A percentile compares a stretch with the other conserved stretches of the same genome.
Evolutionary conservation across 2,329 filamentous ascomycete species (phyloP).

Genomic region (Beauveria sp.): DNA sequence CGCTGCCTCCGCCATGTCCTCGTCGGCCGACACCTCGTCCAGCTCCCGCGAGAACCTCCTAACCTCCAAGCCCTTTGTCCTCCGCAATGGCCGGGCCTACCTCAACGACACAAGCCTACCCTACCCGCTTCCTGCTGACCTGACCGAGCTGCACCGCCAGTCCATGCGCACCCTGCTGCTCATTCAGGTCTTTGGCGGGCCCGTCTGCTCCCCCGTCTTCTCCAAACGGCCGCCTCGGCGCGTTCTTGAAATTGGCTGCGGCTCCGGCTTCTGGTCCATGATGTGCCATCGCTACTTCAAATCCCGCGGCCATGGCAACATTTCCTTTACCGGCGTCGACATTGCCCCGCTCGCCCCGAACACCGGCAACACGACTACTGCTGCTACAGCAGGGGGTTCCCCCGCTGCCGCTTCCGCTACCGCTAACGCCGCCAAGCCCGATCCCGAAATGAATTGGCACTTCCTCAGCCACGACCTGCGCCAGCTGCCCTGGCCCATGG

Average conservation of each 20-base stretch:
- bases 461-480: constrained; percentile 86
- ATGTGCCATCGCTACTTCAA: constrained; percentile 77
- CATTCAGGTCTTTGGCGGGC: constrained; percentile 72
- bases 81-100: constrained; percentile 75
- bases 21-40: constrained; percentile 34
- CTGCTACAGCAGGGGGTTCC: constrained; percentile 18
- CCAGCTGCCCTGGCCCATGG: constrained; percentile 66
- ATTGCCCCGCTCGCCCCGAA: constrained; percentile 59
- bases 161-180: constrained; percentile 75
- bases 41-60: constrained; percentile 34
- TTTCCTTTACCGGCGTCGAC: constrained; percentile 77
- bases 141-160: constrained; percentile 81
- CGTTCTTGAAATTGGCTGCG: constrained; percentile 82
- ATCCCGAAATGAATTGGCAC: constrained; percentile 74
- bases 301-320: constrained; percentile 56
- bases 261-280: constrained; percentile 82
- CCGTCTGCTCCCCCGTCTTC: constrained; percentile 65
- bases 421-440: constrained; percentile 37
- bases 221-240: constrained; percentile 61
- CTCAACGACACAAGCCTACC: constrained; percentile 62
- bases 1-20: constrained; percentile 31
- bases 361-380: constrained; percentile 26
- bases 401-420: constrained; percentile 21
- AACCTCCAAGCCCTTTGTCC: constrained; percentile 50
- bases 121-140: constrained; percentile 85